These are phyloP conservation scores for Yamadazyma diddensiae DNA, from an alignment of 1,139 yeast species.

Conservation along the genomic window DNA sequence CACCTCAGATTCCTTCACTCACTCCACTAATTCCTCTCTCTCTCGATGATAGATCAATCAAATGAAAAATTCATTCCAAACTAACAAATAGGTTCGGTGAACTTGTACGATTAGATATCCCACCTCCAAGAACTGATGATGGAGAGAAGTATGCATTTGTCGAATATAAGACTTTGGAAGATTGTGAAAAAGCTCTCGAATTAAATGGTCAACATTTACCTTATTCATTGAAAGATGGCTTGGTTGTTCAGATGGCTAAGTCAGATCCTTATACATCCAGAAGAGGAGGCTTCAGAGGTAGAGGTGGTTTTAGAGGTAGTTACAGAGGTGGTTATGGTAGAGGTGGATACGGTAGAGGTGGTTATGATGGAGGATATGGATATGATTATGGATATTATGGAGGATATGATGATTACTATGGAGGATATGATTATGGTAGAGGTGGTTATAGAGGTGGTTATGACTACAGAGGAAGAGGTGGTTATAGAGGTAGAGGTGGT, in stretches of 20 bases:
- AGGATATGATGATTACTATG: slow-evolving; percentile 20
- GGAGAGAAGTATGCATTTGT: slow-evolving; percentile 74
- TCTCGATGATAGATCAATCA: slow-evolving; percentile 6
- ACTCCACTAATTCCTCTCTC: slow-evolving; percentile 6
- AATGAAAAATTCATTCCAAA: slow-evolving; percentile 2
- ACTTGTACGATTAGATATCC: slow-evolving; percentile 64
- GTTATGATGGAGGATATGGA: slow-evolving; percentile 17
- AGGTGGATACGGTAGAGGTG: slow-evolving; percentile 16
- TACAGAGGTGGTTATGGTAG: slow-evolving; percentile 13
- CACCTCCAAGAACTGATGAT: slow-evolving; percentile 64
- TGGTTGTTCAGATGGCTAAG: slow-evolving; percentile 59
- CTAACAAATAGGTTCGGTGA: slow-evolving; percentile 51
- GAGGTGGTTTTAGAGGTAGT: slow-evolving; percentile 18
- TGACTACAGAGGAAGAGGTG: slow-evolving; percentile 3
- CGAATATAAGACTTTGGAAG: slow-evolving; percentile 57
- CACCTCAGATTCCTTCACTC: no score
- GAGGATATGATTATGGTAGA: slow-evolving; percentile 17
- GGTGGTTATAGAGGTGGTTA: slow-evolving; percentile 17
- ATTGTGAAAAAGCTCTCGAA: slow-evolving; percentile 60
- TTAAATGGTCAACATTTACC: slow-evolving; percentile 46
- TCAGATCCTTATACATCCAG: slow-evolving; percentile 49
- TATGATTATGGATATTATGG: slow-evolving; percentile 25
- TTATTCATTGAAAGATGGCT: slow-evolving; percentile 36
- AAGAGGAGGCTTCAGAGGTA: slow-evolving; percentile 31
- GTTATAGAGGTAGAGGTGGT: slow-evolving; percentile 8